Evolutionary conservation across 768 basidiomycete species (phyloP), one percentile per base, ranked within the genome.

Genomic region (Rhodotorula babjevae): DNA sequence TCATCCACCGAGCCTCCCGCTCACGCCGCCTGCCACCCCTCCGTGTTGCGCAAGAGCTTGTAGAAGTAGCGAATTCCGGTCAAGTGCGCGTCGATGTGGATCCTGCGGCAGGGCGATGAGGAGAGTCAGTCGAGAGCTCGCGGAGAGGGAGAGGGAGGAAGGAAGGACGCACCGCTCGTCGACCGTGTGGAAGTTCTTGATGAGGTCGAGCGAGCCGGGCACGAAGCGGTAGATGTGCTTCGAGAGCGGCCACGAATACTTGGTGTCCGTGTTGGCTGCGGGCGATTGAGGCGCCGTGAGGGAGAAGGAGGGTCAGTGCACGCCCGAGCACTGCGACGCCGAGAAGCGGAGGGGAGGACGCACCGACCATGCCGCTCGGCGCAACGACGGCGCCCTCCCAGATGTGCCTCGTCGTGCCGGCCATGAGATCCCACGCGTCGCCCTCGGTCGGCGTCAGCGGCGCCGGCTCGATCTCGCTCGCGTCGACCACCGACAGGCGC

Each of bases 191-290:
- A 79, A 77, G 68, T 80, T 60, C 47, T 56, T 56, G 36, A 73
- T 57, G 2, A 50, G 50, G 27, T 58, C 56, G 42, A 67, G n/a
- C 2, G 42, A 33, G 18, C 55, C 65, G 0, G 82, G 82, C 1
- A 80, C 78, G 73, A 82, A 82, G 50, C 82, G 75, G 67, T 81
- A 83, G 59, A 83, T 77, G 69, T 81, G 79, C 3, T 44, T 33
- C 0, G 82, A 81, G 9, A 80, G 55, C 56, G 80, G 78, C 82
- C 82, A 82, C 27, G 47, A 50, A 23, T 52, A 56, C 60, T 72
- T 71, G 14, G 68, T 76, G 52, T 73, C 75, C 0, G 75, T 72
- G 62, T 72, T 72, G 25, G 62, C 61, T 46, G 59, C 2, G 29
- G 19, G 33, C 12, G 44, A 36, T 4, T 36, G n/a, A n/a, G n/a